Base-by-base conservation (phyloP, 139 green algal genomes). In the Mesostigma viride region DNA sequence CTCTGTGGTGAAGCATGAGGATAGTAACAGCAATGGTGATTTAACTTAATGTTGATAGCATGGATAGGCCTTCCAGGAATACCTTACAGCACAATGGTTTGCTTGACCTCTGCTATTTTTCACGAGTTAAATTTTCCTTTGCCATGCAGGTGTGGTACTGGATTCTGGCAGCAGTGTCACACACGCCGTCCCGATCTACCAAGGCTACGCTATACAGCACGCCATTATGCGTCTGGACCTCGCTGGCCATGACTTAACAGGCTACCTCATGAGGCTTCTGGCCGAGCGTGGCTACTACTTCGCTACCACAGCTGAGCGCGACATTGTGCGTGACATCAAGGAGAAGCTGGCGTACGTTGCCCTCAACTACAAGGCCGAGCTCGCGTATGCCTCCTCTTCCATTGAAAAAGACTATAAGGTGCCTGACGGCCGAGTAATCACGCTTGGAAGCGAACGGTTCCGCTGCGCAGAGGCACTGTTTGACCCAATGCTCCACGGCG, bases 391-490 rank as follows among this genome's bases (percentile, higher is more conserved):
- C 17, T 59, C 81, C 63, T 93, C 83, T 36, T 87, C 87, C 22
- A 73, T 96, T 4, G 92, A 99, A 81, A 97, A 96, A 85, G 89
- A 76, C 40, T 83, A 81, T 68, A 77, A 84, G 62, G 59, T 83
- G 53, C 76, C 78, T 34, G 71, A 75, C 40, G 32, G 78, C 31
- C 86, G 97, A 86, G 81, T 96, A 17, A 76, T 82, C 44, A 82
- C 68, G 24, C 33, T 81, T 33, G 75, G 75, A 4, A 62, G 36
- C 24, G 75, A 81, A 68, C 34, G 75, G 11, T 81, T 81, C 76
- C 35, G 75, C 11, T 73, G 64, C 58, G 76, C 75, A 44, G 75
- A 81, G 60, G 75, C 83, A 8, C 62, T 81, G 11, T 81, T 81
- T 57, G 68, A 82, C 22, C 75, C 75, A 20, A 32, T 58, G 0